phyloP scores from a whole-genome alignment of 1,284 basidiomycete species.

The Acaromyces ingoldii region DNA sequence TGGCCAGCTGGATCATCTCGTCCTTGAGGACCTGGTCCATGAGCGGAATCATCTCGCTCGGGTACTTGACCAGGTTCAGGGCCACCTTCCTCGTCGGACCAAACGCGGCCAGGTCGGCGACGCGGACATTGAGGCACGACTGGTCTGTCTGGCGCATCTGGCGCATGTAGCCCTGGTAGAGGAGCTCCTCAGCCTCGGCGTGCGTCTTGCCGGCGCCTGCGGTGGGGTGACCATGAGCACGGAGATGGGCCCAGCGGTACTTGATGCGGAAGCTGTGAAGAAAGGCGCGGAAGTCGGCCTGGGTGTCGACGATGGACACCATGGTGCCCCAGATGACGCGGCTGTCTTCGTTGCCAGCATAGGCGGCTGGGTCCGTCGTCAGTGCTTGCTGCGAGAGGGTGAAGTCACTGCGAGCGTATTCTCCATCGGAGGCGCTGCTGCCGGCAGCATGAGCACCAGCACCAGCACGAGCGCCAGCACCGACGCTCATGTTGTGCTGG shows the following conservation, averaged over 20 bases:
- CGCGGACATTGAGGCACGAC: constrained; percentile 85
- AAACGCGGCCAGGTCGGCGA: constrained; percentile 80
- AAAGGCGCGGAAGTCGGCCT: constrained; percentile 85
- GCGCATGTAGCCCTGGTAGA: constrained; percentile 78
- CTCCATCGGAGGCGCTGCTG: not conserved
- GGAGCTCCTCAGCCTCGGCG: constrained; percentile 45
- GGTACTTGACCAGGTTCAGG: constrained; percentile 70
- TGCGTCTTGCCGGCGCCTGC: constrained; percentile 8
- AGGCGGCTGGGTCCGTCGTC: constrained; percentile 22
- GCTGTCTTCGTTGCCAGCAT: constrained; percentile 59
- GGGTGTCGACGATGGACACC: constrained; percentile 81
- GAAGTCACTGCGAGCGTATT: constrained; percentile 12
- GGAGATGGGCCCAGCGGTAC: constrained; percentile 63
- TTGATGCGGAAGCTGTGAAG: constrained; percentile 88
- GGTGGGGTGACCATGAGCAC: not conserved
- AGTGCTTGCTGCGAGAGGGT: constrained; percentile 37
- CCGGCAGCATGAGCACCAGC: not conserved
- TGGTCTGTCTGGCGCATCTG: constrained; percentile 80
- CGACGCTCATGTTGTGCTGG: constrained; percentile 12
- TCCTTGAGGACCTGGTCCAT: constrained; percentile 96
- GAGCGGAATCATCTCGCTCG: constrained; percentile 91
- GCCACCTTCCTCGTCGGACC: constrained; percentile 73
- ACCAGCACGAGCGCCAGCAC: not conserved
- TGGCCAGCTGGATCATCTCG: constrained; percentile 49
- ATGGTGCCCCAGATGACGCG: constrained; percentile 94